Base-by-base conservation (phyloP, 768 basidiomycete species). In the Boletus subcaerulescens region DNA sequence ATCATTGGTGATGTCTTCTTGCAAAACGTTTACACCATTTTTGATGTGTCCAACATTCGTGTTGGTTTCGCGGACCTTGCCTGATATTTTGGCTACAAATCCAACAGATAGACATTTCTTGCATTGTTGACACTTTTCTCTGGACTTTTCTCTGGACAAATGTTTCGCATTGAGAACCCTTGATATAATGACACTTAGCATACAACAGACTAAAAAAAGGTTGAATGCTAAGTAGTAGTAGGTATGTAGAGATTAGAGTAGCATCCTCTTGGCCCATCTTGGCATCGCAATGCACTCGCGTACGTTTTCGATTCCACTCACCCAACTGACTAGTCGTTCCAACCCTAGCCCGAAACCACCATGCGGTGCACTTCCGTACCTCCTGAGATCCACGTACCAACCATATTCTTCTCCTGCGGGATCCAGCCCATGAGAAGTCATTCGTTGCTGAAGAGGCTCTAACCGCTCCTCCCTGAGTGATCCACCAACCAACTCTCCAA, bases 281-380 rank as follows among this genome's bases (percentile, higher is more conserved):
- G 95, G 95, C 79, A 97, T 92, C 6, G 92, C 84, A 40, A 95
- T 83, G 64, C 92, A 92, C 68, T 99, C 97, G 56, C 91, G 77
- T n/a, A 98, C 81, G 71, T 96, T 98, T 55, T 88, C 87, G 43
- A 91, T 77, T 0, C 93, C 94, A 18, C 87, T 84, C 12, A 97
- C 72, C 89, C 91, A 96, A 42, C 85, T 83, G 17, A 98, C 77
- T 18, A 97, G 75, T 56, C 97, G 76, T 71, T 99, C 97, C 64
- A 96, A 97, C 2, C 97, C 97, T 76, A 98, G 78, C 6, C 97
- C 97, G 71, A 93, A 98, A 15, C 97, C 97, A 15, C 91, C 94
- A 71, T 98, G 96, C 3, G 93, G 90, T 18, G 91, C 87, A 17
- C 87, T 87, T 11, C 97, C 97, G 62, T 81, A 95, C 63, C 78